phyloP scores from a whole-genome alignment of 331 rosid genomes.

The Acacia pycnantha region DNA sequence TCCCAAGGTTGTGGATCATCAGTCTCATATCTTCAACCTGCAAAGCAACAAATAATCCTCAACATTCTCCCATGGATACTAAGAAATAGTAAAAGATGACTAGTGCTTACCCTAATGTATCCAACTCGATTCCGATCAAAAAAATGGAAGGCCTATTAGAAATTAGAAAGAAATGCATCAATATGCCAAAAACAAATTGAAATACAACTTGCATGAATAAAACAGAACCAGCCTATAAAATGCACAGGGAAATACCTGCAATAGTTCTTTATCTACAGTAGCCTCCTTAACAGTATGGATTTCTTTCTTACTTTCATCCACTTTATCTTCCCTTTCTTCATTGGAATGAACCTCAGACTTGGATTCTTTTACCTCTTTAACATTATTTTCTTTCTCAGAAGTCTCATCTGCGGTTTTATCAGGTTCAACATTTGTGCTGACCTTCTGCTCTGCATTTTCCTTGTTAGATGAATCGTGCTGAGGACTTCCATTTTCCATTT shows the following conservation, averaged over 20 bases:
- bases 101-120: slow-evolving; percentile 64
- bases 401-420: slow-evolving; percentile 48
- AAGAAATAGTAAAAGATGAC: background rate
- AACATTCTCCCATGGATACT: background rate
- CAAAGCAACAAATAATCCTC: slow-evolving; percentile 17
- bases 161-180: slow-evolving; percentile 24
- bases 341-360: slow-evolving; percentile 36
- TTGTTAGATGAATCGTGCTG: slow-evolving; percentile 42
- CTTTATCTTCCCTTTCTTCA: slow-evolving; percentile 51
- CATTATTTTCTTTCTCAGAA: slow-evolving; percentile 36
- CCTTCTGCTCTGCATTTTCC: slow-evolving; percentile 42
- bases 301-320: slow-evolving; percentile 53
- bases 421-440: slow-evolving; percentile 31
- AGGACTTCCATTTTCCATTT: slow-evolving; percentile 62
- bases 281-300: slow-evolving; percentile 47
- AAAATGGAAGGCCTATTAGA: slow-evolving; percentile 84
- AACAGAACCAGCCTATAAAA: background rate
- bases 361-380: slow-evolving; percentile 40
- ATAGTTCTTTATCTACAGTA: slow-evolving; percentile 66
- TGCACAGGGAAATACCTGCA: slow-evolving; percentile 55
- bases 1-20: slow-evolving; percentile 77
- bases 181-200: background rate
- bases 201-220: background rate
- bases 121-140: slow-evolving; percentile 84
- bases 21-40: slow-evolving; percentile 97